Percentiles rank a stretch among this genome's conserved stretches.
phyloP scores from a whole-genome alignment of 441 rosid genomes.

The Populus hybrid region DNA sequence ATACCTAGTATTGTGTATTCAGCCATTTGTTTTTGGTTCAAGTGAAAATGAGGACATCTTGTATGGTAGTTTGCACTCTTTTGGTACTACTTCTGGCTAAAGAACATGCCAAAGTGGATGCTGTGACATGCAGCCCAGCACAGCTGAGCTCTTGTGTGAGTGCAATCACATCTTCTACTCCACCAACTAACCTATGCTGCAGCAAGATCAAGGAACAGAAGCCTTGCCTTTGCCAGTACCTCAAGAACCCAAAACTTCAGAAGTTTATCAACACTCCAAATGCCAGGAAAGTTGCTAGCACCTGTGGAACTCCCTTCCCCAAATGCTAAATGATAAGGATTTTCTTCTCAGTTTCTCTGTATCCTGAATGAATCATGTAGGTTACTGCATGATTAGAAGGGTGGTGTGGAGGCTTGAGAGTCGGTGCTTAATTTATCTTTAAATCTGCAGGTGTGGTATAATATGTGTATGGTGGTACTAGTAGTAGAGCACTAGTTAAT shows the following conservation, averaged over 20 bases:
- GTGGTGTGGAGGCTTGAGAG: not conserved
- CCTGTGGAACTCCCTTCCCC: conserved; percentile 72
- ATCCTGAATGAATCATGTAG: not conserved
- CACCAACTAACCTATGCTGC: conserved; percentile 67
- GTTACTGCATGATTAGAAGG: not conserved
- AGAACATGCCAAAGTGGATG: conserved; percentile 31
- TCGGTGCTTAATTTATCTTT: not conserved
- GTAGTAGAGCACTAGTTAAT: not conserved
- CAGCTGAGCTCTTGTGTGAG: conserved; percentile 66
- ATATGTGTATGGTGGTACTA: not conserved
- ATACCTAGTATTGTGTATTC: not conserved
- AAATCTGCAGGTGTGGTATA: not conserved
- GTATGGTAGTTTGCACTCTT: conserved; percentile 28
- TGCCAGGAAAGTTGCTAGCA: conserved; percentile 69
- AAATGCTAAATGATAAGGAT: conserved; percentile 41
- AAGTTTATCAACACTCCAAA: conserved; percentile 64
- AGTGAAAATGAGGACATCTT: conserved; percentile 42
- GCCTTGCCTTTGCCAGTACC: conserved; percentile 90
- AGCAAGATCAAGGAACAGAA: conserved; percentile 75
- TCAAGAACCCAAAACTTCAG: conserved; percentile 57
- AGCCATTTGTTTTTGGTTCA: not conserved
- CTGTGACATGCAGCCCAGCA: conserved; percentile 64
- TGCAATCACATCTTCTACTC: conserved; percentile 57
- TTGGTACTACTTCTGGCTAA: conserved; percentile 41
- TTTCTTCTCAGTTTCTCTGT: not conserved